A percentile compares a stretch with the other conserved stretches of the same genome.
Conservation (phyloP, 2,329 filamentous ascomycete genomes). For the Penicillium sp. region DNA sequence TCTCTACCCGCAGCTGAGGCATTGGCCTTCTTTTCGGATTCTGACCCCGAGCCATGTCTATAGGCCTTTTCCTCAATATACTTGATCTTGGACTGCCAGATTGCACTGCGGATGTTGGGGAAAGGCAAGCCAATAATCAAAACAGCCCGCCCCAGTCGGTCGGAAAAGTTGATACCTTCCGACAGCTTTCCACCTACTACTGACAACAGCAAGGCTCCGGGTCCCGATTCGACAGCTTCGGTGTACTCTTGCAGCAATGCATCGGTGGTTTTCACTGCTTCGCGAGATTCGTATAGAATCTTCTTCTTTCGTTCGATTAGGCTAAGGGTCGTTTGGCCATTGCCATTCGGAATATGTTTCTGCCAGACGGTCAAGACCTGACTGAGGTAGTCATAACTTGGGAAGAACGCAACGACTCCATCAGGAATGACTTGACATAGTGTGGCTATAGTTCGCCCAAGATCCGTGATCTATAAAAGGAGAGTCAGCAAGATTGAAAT, state of each 20-base stretch:
- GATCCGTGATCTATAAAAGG: slow-evolving; percentile 58
- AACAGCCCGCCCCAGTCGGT: slow-evolving; percentile 83
- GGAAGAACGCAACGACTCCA: slow-evolving; percentile 92
- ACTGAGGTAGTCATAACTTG: slow-evolving; percentile 88
- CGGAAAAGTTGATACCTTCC: slow-evolving; percentile 97
- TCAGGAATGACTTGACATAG: slow-evolving; percentile 76
- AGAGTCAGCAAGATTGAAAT: slow-evolving; percentile 4
- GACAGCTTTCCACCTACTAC: slow-evolving; percentile 94
- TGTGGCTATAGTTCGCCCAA: slow-evolving; percentile 72
- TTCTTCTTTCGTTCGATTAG: slow-evolving; percentile 35
- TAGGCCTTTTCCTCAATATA: slow-evolving; percentile 70
- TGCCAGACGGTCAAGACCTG: slow-evolving; percentile 68
- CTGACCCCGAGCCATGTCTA: slow-evolving; percentile 27
- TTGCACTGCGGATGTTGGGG: slow-evolving; percentile 81
- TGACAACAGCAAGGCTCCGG: slow-evolving; percentile 79
- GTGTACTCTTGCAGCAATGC: slow-evolving; percentile 73
- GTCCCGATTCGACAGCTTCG: slow-evolving; percentile 59
- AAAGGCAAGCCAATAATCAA: slow-evolving; percentile 91
- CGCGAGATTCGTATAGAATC: slow-evolving; percentile 58
- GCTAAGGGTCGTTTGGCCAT: slow-evolving; percentile 28
- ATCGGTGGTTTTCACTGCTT: slow-evolving; percentile 53
- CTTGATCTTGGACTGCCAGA: slow-evolving; percentile 90
- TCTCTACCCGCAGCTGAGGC: slow-evolving; percentile 62
- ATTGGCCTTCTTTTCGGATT: slow-evolving; percentile 31
- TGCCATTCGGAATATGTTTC: slow-evolving; percentile 30